A percentile compares a stretch with the other conserved stretches of the same genome.
Evolutionary conservation across 257 asterid genomes (phyloP).

Genomic region (Solanum corneliomulleri): DNA sequence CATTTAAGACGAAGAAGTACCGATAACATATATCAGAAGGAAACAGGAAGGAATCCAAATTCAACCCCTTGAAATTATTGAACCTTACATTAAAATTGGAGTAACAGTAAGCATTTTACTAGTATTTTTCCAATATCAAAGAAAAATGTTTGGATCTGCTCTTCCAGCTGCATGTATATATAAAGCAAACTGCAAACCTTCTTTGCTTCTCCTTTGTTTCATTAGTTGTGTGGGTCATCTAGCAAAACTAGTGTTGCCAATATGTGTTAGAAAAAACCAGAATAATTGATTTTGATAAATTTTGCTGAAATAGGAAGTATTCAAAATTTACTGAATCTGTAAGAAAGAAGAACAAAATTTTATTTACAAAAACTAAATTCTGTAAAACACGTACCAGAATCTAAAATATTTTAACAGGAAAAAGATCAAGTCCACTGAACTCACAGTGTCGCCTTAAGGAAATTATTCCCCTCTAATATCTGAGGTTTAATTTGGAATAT

Average conservation of each 20-base stretch:
- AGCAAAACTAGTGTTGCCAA: background rate
- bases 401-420: too few species aligned
- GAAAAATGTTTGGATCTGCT: background rate
- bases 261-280: too few species aligned
- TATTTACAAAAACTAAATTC: too few species aligned
- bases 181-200: background rate
- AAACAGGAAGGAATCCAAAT: background rate
- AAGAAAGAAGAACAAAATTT: too few species aligned
- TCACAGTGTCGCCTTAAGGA: too few species aligned
- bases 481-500: too few species aligned
- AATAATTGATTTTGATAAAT: too few species aligned
- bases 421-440: too few species aligned
- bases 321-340: too few species aligned
- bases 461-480: too few species aligned
- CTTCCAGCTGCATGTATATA: background rate
- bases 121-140: background rate
- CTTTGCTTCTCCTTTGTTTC: background rate
- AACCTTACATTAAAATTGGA: background rate
- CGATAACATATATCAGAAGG: background rate
- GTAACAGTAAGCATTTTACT: background rate
- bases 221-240: background rate
- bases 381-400: too few species aligned
- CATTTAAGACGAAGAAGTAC: background rate
- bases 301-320: too few species aligned
- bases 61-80: background rate